Conservation (phyloP, 305 asterid genomes). For the Rubia peregrina region DNA sequence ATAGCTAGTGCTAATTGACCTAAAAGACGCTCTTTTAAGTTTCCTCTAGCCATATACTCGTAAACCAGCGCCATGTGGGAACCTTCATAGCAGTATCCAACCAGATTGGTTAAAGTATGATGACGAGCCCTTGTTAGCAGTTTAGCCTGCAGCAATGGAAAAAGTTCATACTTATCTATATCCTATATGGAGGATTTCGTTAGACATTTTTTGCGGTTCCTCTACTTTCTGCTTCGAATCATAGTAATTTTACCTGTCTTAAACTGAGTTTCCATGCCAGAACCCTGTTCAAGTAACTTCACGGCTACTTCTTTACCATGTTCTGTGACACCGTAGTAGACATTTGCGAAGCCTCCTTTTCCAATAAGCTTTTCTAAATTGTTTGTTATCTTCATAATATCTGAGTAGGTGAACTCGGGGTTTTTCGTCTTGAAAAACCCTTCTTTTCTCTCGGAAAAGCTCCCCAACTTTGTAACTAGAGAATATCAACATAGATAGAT, state of each 20-base stretch:
- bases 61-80: slow-evolving; percentile 25
- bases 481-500: too few relatives aligned
- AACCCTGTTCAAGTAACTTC: slow-evolving; percentile 30
- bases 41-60: slow-evolving; percentile 31
- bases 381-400: slow-evolving; percentile 27
- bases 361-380: slow-evolving; percentile 32
- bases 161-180: too few relatives aligned
- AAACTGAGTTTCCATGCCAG: slow-evolving; percentile 28
- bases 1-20: slow-evolving; percentile 10
- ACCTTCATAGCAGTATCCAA: slow-evolving; percentile 32
- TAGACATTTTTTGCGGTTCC: too few relatives aligned
- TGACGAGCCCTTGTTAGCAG: slow-evolving; percentile 28
- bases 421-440: neutral
- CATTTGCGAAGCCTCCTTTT: slow-evolving; percentile 45
- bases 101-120: slow-evolving; percentile 20
- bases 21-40: slow-evolving; percentile 17
- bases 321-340: slow-evolving; percentile 28
- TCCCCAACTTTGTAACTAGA: neutral
- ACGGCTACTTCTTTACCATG: slow-evolving; percentile 34
- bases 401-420: slow-evolving; percentile 25
- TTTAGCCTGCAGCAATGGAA: slow-evolving; percentile 17
- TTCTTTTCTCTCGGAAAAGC: neutral
- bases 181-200: too few relatives aligned
- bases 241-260: slow-evolving; percentile 19
- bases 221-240: neutral